Conservation (phyloP, 805 yeast species). For the Hemisphaericaspora nanyangensis region DNA sequence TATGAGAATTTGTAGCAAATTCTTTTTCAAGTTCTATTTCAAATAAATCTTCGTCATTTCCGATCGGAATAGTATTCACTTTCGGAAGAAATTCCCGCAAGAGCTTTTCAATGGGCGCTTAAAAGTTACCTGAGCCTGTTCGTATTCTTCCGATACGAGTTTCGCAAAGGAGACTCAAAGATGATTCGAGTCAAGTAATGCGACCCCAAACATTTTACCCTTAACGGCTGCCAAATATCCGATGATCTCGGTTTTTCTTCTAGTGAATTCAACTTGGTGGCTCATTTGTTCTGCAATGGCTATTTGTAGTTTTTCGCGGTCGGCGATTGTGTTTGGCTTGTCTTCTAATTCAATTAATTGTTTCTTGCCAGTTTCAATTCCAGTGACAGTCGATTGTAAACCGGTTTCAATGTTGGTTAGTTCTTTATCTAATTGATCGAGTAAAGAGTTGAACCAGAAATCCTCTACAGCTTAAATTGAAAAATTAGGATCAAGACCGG, state of each 20-base stretch:
- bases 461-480: too few species aligned
- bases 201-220: not conserved
- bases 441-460: too few species aligned
- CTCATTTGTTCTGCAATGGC: too few species aligned
- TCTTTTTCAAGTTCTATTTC: not conserved
- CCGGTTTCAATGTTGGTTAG: too few species aligned
- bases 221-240: not conserved
- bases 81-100: not conserved
- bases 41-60: not conserved
- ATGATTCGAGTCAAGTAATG: not conserved
- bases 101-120: not conserved
- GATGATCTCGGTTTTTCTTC: not conserved
- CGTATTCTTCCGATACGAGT: not conserved
- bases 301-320: too few species aligned
- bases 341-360: too few species aligned
- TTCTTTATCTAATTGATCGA: too few species aligned
- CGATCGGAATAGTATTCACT: not conserved
- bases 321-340: too few species aligned
- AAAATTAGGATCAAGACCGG: too few species aligned
- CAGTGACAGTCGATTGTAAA: too few species aligned
- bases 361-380: too few species aligned
- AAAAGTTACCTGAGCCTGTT: not conserved
- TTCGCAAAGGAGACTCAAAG: not conserved
- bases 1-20: not conserved
- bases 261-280: too few species aligned